phyloP scores from a whole-genome alignment of 2,329 filamentous ascomycete species.

The Fusarium sp. region DNA sequence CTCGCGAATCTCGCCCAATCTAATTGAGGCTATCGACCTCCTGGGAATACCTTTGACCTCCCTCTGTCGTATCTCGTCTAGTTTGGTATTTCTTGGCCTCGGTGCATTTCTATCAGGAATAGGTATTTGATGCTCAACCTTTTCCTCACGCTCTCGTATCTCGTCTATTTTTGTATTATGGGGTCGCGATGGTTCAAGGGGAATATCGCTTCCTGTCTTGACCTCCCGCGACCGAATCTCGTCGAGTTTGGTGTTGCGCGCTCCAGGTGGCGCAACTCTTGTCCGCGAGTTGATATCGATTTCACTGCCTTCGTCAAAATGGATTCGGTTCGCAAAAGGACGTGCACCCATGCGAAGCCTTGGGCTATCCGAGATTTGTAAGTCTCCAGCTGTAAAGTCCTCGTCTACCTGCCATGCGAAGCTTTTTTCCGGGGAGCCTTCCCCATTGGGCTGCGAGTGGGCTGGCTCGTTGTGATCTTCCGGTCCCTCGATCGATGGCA shows the following conservation, averaged over 20 bases:
- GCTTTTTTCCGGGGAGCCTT: constrained; percentile 63
- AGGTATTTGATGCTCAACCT: constrained; percentile 52
- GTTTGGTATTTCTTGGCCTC: constrained; percentile 58
- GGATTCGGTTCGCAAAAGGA: constrained; percentile 54
- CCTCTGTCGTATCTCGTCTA: constrained; percentile 63
- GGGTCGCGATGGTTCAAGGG: constrained; percentile 33
- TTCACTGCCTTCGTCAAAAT: constrained; percentile 51
- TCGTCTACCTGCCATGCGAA: constrained; percentile 69
- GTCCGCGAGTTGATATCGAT: constrained; percentile 50
- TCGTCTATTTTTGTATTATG: constrained; percentile 55
- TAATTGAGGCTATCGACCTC: constrained; percentile 62
- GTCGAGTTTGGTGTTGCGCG: constrained; percentile 60
- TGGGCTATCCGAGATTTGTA: constrained; percentile 70
- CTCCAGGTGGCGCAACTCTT: constrained; percentile 48
- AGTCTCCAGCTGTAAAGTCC: constrained; percentile 69
- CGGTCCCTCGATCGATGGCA: constrained; percentile 53
- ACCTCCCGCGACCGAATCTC: constrained; percentile 61
- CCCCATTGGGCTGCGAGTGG: constrained; percentile 7
- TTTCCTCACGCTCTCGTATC: constrained; percentile 53
- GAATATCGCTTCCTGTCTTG: constrained; percentile 50
- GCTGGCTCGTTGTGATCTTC: constrained; percentile 13
- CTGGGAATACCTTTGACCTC: constrained; percentile 62
- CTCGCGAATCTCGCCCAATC: constrained; percentile 67
- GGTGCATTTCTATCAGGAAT: constrained; percentile 50
- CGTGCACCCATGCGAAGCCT: constrained; percentile 59